These are phyloP conservation scores for Corchorus capsularis DNA, from an alignment of 345 rosid species.

Conservation along the genomic window DNA sequence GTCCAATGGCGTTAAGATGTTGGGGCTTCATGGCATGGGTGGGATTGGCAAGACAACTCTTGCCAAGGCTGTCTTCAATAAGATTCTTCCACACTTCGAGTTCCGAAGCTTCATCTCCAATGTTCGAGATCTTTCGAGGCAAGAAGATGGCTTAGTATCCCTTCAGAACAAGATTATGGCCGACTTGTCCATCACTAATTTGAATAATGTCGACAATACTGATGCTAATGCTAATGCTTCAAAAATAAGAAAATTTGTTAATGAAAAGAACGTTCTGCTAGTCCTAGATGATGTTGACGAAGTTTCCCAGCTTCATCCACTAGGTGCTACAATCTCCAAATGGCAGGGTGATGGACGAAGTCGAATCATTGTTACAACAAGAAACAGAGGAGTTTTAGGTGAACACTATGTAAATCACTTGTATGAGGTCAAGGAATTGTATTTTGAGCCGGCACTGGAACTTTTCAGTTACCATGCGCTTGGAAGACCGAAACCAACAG, in stretches of 20 bases:
- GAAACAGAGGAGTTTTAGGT: conserved; percentile 42
- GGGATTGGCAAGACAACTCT: conserved; percentile 20
- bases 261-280: conserved; percentile 37
- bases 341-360: conserved; percentile 46
- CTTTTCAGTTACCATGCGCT: conserved; percentile 68
- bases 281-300: conserved; percentile 68
- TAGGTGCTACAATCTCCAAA: conserved; percentile 33
- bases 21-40: conserved; percentile 23
- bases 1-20: conserved; percentile 9
- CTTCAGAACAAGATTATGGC: conserved; percentile 11
- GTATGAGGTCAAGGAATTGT: conserved; percentile 57
- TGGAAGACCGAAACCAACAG: conserved; percentile 48
- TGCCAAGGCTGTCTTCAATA: conserved; percentile 17
- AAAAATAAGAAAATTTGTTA: conserved; percentile 25
- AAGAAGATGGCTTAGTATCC: conserved; percentile 6
- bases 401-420: conserved; percentile 25
- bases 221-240: conserved; percentile 2
- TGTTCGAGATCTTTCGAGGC: conserved; percentile 19
- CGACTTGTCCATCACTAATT: background rate
- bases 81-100: background rate
- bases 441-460: conserved; percentile 35
- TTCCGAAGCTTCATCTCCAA: conserved; percentile 11
- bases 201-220: too few relatives aligned
- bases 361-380: conserved; percentile 60
- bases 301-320: conserved; percentile 38